Base-by-base conservation (phyloP, 2,329 filamentous ascomycete genomes). In the Fusarium sp. region DNA sequence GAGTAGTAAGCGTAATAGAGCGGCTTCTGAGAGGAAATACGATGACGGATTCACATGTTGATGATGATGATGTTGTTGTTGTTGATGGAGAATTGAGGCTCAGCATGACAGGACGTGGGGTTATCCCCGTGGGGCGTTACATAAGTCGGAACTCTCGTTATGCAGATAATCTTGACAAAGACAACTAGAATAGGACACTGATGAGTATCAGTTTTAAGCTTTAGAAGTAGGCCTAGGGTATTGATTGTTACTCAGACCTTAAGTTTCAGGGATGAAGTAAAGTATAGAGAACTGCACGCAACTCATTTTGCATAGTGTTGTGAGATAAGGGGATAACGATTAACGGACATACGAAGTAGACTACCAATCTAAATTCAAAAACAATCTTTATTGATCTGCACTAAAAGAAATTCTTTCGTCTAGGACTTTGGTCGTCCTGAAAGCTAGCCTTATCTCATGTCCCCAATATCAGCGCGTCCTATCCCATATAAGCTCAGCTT, bases 61-160 rank as follows among this genome's bases (percentile, higher is more conserved):
- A 41, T 6, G 40, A 29, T 42, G 40, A 42, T 42, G 39, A 25
- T n/a, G n/a, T n/a, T n/a, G n/a, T n/a, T n/a, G n/a, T n/a, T n/a
- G 35, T 26, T 40, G 28, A 40, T 2, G 26, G 8, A 29, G 1
- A 13, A 32, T 35, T 24, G 15, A 19, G 19, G 19, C 19, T 19
- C 19, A 19, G 19, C 19, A 19, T 19, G 19, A 19, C 19, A 19
- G 19, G 19, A 19, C 24, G 13, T 10, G 13, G 22, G 44, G 19
- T 15, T 48, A 13, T 8, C 36, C 25, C 46, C 46, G 24, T 2
- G 32, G 31, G 11, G 44, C 31, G 4, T 13, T 32, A 11, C 10
- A 13, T 28, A 28, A 19, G 19, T 19, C 19, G 19, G 28, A 9
- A 29, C 4, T 29, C 28, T 29, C 8, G 19, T 19, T 19, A 19